Evolutionary conservation across 2,329 filamentous ascomycete species (phyloP).

Genomic region (Chrysosporium keratinophilum): DNA sequence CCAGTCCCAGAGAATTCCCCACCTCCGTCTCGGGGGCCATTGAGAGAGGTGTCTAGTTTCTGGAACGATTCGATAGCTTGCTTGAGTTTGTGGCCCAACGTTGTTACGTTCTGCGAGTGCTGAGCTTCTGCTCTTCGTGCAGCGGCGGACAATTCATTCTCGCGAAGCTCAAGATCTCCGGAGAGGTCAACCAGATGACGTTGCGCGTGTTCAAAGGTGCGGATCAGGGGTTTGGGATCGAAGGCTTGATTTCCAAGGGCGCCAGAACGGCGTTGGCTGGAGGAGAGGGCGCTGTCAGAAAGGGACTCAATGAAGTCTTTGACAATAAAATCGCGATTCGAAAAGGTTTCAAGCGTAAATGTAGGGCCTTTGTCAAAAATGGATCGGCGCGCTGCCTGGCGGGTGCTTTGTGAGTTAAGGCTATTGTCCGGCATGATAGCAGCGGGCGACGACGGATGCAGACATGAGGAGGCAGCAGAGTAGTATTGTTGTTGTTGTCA

Average conservation of each 20-base stretch:
- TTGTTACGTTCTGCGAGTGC: constrained; percentile 83
- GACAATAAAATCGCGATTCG: constrained; percentile 88
- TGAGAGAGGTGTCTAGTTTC: constrained; percentile 72
- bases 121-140: constrained; percentile 85
- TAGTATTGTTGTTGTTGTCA: background rate
- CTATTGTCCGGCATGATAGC: constrained; percentile 31
- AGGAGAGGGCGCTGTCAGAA: constrained; percentile 70
- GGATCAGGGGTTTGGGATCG: constrained; percentile 92
- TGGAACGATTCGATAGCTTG: constrained; percentile 89
- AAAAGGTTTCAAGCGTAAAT: constrained; percentile 82
- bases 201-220: constrained; percentile 72
- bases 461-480: constrained; percentile 11
- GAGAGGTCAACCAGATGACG: constrained; percentile 42
- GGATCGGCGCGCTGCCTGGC: constrained; percentile 36
- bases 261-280: constrained; percentile 63
- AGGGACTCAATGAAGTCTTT: constrained; percentile 94
- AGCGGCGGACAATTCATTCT: constrained; percentile 81
- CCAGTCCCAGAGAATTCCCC: constrained; percentile 48
- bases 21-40: constrained; percentile 31
- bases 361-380: constrained; percentile 68
- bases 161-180: constrained; percentile 76
- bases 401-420: constrained; percentile 7
- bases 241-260: constrained; percentile 50
- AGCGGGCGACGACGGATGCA: constrained; percentile 5
- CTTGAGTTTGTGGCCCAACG: constrained; percentile 77